A percentile compares a stretch with the other conserved stretches of the same genome.
phyloP scores from a whole-genome alignment of 2,329 filamentous ascomycete genomes.

The Penicillium sp. region DNA sequence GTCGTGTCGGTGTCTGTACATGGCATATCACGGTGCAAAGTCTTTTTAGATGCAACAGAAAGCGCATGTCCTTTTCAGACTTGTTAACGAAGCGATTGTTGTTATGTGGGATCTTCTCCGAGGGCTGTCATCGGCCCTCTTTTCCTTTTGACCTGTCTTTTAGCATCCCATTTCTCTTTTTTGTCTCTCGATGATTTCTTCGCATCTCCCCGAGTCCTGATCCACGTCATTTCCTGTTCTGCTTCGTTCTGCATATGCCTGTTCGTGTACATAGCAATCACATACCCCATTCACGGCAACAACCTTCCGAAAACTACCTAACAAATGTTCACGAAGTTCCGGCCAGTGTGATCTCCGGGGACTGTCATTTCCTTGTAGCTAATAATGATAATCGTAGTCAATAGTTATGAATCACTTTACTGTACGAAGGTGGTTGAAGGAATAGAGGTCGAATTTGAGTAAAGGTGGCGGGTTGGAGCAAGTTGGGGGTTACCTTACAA shows the following conservation, averaged over 20 bases:
- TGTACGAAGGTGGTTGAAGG: too few species aligned
- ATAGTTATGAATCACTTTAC: too few species aligned
- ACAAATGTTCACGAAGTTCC: background rate
- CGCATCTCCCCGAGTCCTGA: conserved; percentile 9
- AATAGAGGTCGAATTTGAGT: too few species aligned
- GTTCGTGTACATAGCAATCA: conserved; percentile 15
- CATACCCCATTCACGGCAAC: conserved; percentile 1
- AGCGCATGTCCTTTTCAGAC: background rate
- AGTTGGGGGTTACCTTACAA: too few species aligned
- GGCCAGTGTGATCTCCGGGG: background rate
- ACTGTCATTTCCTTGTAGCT: background rate
- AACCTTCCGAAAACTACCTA: background rate
- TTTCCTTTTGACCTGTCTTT: background rate
- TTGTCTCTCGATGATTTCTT: background rate
- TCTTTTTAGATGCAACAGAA: background rate
- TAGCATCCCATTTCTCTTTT: background rate
- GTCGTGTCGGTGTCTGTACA: conserved; percentile 8
- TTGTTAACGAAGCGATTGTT: background rate
- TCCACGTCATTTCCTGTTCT: background rate
- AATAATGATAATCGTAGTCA: too few species aligned
- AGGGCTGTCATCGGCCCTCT: background rate
- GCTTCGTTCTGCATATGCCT: conserved; percentile 5
- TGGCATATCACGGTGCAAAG: conserved; percentile 1
- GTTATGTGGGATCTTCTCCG: background rate
- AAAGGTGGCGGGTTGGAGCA: too few species aligned